Percentiles rank a stretch among this genome's conserved stretches.
phyloP scores from a whole-genome alignment of 1,284 basidiomycete genomes.

The Ganoderma lingzhi region DNA sequence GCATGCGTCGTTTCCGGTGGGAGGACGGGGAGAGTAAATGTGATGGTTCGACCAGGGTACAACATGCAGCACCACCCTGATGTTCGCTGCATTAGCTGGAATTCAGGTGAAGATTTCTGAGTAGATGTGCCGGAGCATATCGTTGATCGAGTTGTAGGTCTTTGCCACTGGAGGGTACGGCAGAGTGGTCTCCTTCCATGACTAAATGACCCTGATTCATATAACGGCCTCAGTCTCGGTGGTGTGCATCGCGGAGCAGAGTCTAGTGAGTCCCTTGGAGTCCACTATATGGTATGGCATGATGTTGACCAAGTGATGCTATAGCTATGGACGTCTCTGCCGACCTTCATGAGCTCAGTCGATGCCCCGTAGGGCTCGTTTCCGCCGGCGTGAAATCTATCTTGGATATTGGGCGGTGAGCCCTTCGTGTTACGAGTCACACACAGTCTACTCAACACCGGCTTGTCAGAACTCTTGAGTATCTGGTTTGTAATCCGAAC shows the following conservation, averaged over 20 bases:
- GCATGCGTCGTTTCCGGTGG: too few species aligned
- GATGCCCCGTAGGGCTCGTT: slow-evolving; percentile 89
- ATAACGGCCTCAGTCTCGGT: slow-evolving; percentile 66
- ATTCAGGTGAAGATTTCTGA: slow-evolving; percentile 65
- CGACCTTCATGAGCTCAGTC: slow-evolving; percentile 84
- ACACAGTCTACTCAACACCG: not conserved
- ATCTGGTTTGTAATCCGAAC: slow-evolving; percentile 67
- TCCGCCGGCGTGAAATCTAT: slow-evolving; percentile 97
- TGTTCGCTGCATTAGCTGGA: slow-evolving; percentile 83
- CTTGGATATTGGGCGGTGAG: slow-evolving; percentile 86
- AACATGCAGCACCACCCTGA: slow-evolving; percentile 90
- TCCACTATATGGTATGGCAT: not conserved
- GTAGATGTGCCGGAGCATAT: slow-evolving; percentile 13
- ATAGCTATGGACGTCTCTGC: slow-evolving; percentile 96
- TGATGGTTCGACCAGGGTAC: slow-evolving; percentile 59
- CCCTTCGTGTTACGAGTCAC: slow-evolving; percentile 2
- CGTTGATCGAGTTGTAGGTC: slow-evolving; percentile 53
- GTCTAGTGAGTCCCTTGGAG: slow-evolving; percentile 61
- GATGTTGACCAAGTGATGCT: slow-evolving; percentile 11
- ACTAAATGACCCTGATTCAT: slow-evolving; percentile 11
- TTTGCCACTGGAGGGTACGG: slow-evolving; percentile 84
- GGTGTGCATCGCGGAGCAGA: slow-evolving; percentile 96
- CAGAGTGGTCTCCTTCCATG: not conserved
- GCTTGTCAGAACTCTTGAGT: slow-evolving; percentile 78
- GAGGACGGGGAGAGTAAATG: not conserved